Base-by-base conservation (phyloP, 1,139 yeast species). In the Blastobotrys malaysiensis region DNA sequence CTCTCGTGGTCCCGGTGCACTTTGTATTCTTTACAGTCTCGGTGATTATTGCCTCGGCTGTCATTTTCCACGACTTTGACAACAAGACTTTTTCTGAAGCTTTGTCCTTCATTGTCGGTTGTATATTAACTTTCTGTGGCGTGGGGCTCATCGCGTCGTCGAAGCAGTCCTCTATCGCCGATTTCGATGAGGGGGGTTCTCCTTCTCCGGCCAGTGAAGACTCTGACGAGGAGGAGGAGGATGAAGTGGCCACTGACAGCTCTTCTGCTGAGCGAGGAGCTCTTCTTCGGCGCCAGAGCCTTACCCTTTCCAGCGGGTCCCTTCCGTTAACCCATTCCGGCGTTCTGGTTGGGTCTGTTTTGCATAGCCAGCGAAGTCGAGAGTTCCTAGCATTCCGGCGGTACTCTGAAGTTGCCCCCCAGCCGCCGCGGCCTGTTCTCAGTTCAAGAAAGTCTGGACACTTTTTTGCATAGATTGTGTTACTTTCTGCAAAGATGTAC, bases 1-100 rank as follows among this genome's bases (percentile, higher is more conserved):
- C 78, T 22, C 66, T 71, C 9, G 80, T 77, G 3, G 73, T 77
- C 5, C 80, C 80, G 0, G 70, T 75, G 43, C 79, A 76, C 59
- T 77, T 76, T 63, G 76, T 72, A 9, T 68, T 75, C 21, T 77
- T 77, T 64, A 75, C 78, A 0, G 57, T 72, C 7, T 69, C 76
- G 1, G 77, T 75, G 5, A 68, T 73, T 43, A 49, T 68, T 5
- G 77, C 76, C n/a, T 74, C 78, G 0, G 73, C 72, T 18, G 60
- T 73, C 7, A 66, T 73, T 5, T 75, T 73, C 57, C 68, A 69
- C 24, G 78, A 75, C 53, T 75, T 76, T 54, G 69, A 68, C 9
- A 60, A 65, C 45, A 63, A 64, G 46, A 57, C 67, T 6, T 27
- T 58, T 0, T 47, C 48, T 3, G 67, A 68, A 16, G 56, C 63